These are phyloP conservation scores for Taphrina communis DNA, from an alignment of 1,139 yeast species.

Conservation along the genomic window DNA sequence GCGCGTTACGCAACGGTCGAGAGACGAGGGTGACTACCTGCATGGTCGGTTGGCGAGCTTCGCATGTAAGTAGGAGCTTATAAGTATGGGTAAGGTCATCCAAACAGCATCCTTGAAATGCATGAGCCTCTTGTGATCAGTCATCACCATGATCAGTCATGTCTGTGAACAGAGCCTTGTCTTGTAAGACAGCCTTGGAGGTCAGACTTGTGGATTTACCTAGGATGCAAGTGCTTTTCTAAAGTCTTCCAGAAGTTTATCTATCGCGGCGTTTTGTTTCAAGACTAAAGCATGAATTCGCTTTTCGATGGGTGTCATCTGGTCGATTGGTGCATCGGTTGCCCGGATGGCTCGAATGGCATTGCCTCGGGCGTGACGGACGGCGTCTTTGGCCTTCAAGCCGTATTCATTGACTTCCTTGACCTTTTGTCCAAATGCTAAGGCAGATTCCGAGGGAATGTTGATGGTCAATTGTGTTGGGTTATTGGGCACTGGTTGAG, in stretches of 20 bases:
- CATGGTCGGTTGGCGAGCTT: background rate
- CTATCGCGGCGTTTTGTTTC: background rate
- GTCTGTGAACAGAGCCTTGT: no score
- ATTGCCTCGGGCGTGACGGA: conserved; percentile 22
- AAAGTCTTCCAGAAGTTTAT: background rate
- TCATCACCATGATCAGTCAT: no score
- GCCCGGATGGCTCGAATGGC: conserved; percentile 17
- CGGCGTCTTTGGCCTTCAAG: background rate
- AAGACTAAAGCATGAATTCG: background rate
- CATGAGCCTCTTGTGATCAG: background rate
- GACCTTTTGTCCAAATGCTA: conserved; percentile 3
- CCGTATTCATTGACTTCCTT: background rate
- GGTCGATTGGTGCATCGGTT: background rate
- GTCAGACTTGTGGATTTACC: no score
- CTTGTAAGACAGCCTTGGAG: no score
- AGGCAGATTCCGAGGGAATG: conserved; percentile 17
- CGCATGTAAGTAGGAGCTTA: no score
- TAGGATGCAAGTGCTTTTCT: background rate
- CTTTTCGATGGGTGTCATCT: background rate
- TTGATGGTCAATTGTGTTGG: conserved; percentile 22
- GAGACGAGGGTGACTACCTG: conserved; percentile 11
- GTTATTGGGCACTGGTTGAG: conserved; percentile 34
- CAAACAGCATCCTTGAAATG: background rate
- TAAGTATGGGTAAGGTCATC: no score
- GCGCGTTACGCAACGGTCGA: background rate